These are phyloP conservation scores for Chytridium lagenaria DNA, from an alignment of 371 early-diverging fungal genomes.

Conservation along the genomic window DNA sequence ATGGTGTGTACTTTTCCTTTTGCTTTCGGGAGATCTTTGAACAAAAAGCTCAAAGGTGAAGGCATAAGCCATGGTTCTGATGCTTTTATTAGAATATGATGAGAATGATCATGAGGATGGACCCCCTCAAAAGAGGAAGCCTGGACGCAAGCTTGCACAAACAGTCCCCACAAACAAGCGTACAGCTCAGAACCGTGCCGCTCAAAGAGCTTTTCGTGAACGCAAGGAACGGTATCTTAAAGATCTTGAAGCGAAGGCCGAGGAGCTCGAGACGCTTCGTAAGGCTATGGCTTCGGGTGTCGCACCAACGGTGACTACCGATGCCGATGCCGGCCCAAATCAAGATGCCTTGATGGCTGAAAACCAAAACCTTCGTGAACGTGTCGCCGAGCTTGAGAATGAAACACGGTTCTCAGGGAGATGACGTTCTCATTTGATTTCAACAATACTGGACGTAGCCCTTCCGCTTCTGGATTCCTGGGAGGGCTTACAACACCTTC, in stretches of 20 bases:
- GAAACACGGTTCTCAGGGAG: constrained; percentile 46
- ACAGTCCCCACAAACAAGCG: constrained; percentile 57
- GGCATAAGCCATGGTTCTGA: too few relatives aligned
- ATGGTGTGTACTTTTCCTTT: neutral
- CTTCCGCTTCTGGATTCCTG: neutral
- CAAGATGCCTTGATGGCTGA: constrained; percentile 31
- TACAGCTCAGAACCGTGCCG: constrained; percentile 53
- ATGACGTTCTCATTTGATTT: constrained; percentile 50
- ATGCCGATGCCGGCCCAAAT: neutral
- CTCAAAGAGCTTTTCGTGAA: constrained; percentile 52
- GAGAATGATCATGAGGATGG: neutral
- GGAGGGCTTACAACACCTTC: neutral
- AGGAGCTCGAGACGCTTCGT: constrained; percentile 38
- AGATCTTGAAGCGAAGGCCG: constrained; percentile 46
- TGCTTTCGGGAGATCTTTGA: neutral
- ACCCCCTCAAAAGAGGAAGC: constrained; percentile 62
- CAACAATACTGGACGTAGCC: neutral
- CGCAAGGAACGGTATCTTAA: constrained; percentile 50
- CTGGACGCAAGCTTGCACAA: constrained; percentile 75
- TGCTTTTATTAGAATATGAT: too few relatives aligned
- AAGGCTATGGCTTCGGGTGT: constrained; percentile 15
- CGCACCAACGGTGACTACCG: constrained; percentile 3
- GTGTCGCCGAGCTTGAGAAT: constrained; percentile 38
- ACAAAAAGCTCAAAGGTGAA: neutral
- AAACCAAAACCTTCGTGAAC: constrained; percentile 35